Conservation (phyloP, 2,329 filamentous ascomycete species). For the Dactylonectria estremocensis region DNA sequence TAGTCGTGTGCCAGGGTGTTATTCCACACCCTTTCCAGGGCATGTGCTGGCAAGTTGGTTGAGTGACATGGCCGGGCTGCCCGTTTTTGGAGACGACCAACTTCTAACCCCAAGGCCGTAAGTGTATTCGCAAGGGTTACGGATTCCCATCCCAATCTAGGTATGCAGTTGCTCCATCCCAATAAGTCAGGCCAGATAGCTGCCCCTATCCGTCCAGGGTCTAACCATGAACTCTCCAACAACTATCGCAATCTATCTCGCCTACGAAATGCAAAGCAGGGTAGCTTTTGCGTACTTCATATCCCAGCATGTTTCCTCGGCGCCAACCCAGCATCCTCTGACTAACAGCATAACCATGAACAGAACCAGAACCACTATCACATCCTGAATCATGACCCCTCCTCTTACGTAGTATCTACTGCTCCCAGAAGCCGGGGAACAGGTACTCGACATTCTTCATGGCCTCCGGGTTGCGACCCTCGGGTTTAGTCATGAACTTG, state of each 20-base stretch:
- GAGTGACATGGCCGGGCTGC: conserved; percentile 18
- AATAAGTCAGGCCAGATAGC: conserved; percentile 9
- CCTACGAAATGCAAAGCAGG: background rate
- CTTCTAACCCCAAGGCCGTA: conserved; percentile 19
- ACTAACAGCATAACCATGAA: background rate
- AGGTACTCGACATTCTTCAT: conserved; percentile 87
- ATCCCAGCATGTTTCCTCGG: background rate
- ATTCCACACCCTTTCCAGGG: conserved; percentile 42
- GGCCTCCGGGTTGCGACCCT: conserved; percentile 80
- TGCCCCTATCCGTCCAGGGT: conserved; percentile 1
- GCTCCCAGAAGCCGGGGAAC: conserved; percentile 84
- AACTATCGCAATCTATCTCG: background rate
- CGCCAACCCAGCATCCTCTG: conserved; percentile 9
- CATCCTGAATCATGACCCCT: background rate
- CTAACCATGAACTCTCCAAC: background rate
- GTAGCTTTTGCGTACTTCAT: background rate
- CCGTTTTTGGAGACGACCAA: conserved; percentile 20
- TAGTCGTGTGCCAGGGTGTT: conserved; percentile 40
- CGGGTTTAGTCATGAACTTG: conserved; percentile 84
- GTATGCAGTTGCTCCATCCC: conserved; percentile 13
- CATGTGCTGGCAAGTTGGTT: conserved; percentile 14
- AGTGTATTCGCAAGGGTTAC: conserved; percentile 26
- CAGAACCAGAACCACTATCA: background rate
- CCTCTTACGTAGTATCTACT: conserved; percentile 41
- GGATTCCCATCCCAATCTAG: conserved; percentile 35